Evolutionary conservation across 2,329 filamentous ascomycete species (phyloP).

Genomic region (Alternaria postmessia): DNA sequence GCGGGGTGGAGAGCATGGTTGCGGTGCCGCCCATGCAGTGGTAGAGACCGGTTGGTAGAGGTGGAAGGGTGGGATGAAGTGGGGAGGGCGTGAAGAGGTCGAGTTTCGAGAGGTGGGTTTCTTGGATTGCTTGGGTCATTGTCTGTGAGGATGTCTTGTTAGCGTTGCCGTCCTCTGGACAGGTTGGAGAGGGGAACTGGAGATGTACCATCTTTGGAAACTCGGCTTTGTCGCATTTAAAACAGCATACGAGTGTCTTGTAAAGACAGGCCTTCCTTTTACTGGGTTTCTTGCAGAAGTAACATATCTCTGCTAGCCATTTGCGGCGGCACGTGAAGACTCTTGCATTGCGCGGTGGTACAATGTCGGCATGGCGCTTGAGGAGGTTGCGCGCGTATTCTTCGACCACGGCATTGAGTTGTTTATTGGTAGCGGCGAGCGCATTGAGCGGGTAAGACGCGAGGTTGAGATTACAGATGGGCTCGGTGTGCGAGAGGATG

Average conservation of each 20-base stretch:
- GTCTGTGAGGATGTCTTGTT: constrained; percentile 23
- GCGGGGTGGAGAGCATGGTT: constrained; percentile 34
- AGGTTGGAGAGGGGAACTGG: background rate
- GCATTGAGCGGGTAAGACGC: constrained; percentile 30
- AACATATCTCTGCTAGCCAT: constrained; percentile 39
- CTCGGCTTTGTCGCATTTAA: constrained; percentile 32
- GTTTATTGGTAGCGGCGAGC: constrained; percentile 34
- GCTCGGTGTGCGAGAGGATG: constrained; percentile 33
- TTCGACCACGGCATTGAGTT: constrained; percentile 36
- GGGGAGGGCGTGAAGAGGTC: constrained; percentile 45
- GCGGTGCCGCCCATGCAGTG: constrained; percentile 28
- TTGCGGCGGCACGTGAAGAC: constrained; percentile 29
- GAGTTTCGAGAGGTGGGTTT: constrained; percentile 39
- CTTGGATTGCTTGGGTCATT: constrained; percentile 36
- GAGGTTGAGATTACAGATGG: constrained; percentile 13
- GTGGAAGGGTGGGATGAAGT: constrained; percentile 35
- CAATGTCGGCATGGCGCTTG: constrained; percentile 30
- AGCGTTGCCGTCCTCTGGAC: background rate
- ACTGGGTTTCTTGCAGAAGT: constrained; percentile 38
- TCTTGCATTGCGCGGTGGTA: constrained; percentile 23
- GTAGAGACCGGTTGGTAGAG: constrained; percentile 29
- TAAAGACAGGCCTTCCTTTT: constrained; percentile 37
- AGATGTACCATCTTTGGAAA: constrained; percentile 41
- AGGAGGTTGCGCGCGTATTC: constrained; percentile 42
- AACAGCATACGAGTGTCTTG: constrained; percentile 34